Base-by-base conservation (phyloP, 83 land plant species). In the Picea mariana region DNA sequence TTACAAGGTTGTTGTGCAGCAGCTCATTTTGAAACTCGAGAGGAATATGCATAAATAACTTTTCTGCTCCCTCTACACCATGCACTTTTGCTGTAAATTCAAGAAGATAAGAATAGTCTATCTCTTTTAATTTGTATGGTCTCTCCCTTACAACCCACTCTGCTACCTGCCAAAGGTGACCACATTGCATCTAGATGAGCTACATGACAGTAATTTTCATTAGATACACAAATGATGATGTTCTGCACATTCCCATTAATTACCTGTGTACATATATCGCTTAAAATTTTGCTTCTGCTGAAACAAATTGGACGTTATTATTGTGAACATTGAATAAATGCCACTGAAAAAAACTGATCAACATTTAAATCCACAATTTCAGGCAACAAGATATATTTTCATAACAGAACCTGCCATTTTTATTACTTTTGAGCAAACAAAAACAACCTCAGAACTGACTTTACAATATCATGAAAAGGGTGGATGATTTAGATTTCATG, bases 121-220 rank as follows among this genome's bases (percentile, higher is more conserved):
- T 67, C 77, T 87, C 95, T 60, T 82, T 87, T 17, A 89, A 86
- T 85, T 87, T 90, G 83, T 90, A 93, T 0, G 95, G 95, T 67
- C 80, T 93, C 85, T 93, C 95, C 79, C 95, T 88, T 6, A 90
- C 84, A 83, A 93, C 87, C 95, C 95, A 93, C 71, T 93, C 95
- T 91, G 89, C 91, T 34, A 93, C 91, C 95, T 93, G 80, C 21
- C n/a, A 8, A 73, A 9, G 21, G 38, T 42, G 18, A 73, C 21
- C 58, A 73, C 58, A 44, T 73, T 44, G 55, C 21, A 72, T 8
- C 34, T 9, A 72, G 49, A 16, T 44, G 4, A 16, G 26, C 40
- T 69, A 69, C 75, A 69, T 38, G 47, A 69, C n/a, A 69, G 47
- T 9, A 34, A 38, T 18, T 38, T 40, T 38, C 47, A 38, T 18